Base-by-base conservation (phyloP, 805 yeast genomes). In the Komagataella pseudopastoris region DNA sequence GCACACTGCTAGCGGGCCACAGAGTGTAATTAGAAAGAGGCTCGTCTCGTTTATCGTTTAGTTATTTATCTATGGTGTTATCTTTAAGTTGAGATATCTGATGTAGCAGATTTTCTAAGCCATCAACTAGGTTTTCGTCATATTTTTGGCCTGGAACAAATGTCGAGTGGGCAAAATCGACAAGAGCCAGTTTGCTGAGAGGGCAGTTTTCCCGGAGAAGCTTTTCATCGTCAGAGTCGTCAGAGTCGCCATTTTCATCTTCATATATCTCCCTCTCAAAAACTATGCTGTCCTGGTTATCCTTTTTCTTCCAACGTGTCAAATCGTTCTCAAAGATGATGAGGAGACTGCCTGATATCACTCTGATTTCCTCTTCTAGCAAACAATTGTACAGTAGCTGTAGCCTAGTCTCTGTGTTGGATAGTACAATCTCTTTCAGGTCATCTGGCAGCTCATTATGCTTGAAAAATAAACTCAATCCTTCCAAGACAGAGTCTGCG, bases 131-230 rank as follows among this genome's bases (percentile, higher is more conserved):
- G 60, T 86, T 85, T 48, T 78, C 85, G 63, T 89, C 97, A 17
- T 76, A 76, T 0, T 89, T 88, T 52, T 74, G 53, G 0, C 84
- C 86, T 0, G 81, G 80, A 0, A 75, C 72, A 53, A 76, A 67
- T 54, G 69, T 76, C 0, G 96, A 78, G 63, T 93, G 98, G 1
- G 97, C 97, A 70, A 93, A 89, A 65, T 93, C 99, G 6, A 93
- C 88, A 49, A 90, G 59, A 44, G 80, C 74, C 50, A 88, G 67
- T 5, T 77, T 67, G 54, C 90, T 83, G 49, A 87, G 62, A 0
- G 75, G 70, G 1, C 63, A 52, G n/a, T 23, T 51, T 3, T 45
- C 49, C 4, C 46, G 51, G 2, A 55, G 60, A 6, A 56, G 56
- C 48, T 59, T 61, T 1, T 56, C 65, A 4, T 58, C 63, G 2